Evolutionary conservation across 2,329 filamentous ascomycete species (phyloP), one percentile per base, ranked within the genome.

Genomic region (Davidsoniella virescens): DNA sequence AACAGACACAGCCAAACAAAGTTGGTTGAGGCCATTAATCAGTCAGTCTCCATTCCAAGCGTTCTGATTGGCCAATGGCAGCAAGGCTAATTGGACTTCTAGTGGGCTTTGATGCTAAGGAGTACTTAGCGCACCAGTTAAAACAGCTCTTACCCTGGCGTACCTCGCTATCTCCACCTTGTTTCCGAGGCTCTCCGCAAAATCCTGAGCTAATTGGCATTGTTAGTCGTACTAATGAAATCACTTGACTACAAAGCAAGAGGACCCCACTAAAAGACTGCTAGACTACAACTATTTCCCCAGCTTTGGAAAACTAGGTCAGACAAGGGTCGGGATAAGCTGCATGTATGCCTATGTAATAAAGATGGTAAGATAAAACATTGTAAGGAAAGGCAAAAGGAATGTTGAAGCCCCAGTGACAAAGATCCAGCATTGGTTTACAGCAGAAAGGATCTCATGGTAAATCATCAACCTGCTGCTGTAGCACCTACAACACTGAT

Each of bases 1-100:
- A 23, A 37, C 10, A 33, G 29, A 9, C 29, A 33, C 10, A 33
- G 29, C 29, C 29, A 33, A 20, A 9, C 37, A 42, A 54, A 54
- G 20, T 23, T 57, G 45, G 14, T 25, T 25, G 45, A 52, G 49
- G 49, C 47, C 54, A 33, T 33, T 33, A 33, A 33, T 33, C 29
- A 33, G 29, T 33, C 26, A 33, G 26, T 33, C 10, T 33, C 52
- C 44, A 50, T 54, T 55, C 36, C 41, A 47, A 17, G 49, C 40
- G 39, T 49, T 46, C 50, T 68, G 66, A 67, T 69, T 69, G 66
- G 65, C 53, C 65, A 67, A 67, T 67, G 56, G 57, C 52, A n/a
- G 20, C 44, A 33, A 33, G 29, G 29, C 29, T 33, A 9, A 23
- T 5, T 12, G 10, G 26, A 7, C 17, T 44, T 23, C 20, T 23